phyloP scores from a whole-genome alignment of 192 early-diverging fungal species.

The Thamnidium elegans region DNA sequence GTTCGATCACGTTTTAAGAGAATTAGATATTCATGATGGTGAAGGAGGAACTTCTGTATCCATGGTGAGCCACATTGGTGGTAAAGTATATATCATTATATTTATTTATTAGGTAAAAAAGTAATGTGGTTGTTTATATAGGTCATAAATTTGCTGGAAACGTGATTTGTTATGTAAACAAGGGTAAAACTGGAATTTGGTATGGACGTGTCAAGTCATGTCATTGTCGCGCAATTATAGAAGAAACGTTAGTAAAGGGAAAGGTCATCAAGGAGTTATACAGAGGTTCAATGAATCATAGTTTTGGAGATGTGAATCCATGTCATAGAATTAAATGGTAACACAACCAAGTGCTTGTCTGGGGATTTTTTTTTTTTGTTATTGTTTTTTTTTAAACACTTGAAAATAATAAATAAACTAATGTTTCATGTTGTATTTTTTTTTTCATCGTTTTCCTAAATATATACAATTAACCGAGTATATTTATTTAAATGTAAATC shows the following conservation, averaged over 20 bases:
- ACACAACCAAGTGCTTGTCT: not conserved
- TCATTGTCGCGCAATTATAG: conserved; percentile 49
- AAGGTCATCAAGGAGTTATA: conserved; percentile 53
- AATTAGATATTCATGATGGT: conserved; percentile 46
- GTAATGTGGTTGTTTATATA: conserved; percentile 6
- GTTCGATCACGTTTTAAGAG: conserved; percentile 44
- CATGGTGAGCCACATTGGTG: conserved; percentile 57
- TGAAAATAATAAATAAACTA: not conserved
- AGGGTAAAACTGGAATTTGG: conserved; percentile 52
- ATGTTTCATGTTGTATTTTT: too few relatives aligned
- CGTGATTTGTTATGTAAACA: conserved; percentile 47
- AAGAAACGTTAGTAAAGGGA: conserved; percentile 44
- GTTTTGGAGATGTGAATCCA: conserved; percentile 36
- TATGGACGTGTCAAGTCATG: conserved; percentile 57
- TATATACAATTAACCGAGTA: too few relatives aligned
- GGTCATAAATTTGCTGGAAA: conserved; percentile 65
- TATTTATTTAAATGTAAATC: too few relatives aligned
- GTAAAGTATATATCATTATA: conserved; percentile 31
- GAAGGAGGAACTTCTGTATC: conserved; percentile 43
- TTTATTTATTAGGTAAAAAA: conserved; percentile 4
- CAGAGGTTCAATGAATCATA: conserved; percentile 52
- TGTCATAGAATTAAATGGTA: conserved; percentile 27
- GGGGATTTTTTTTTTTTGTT: not conserved
- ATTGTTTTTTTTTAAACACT: not conserved
- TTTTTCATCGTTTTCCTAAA: too few relatives aligned